These are phyloP conservation scores for Zoysia japonica DNA, from an alignment of 176 grass and related monocot genomes.

Conservation along the genomic window DNA sequence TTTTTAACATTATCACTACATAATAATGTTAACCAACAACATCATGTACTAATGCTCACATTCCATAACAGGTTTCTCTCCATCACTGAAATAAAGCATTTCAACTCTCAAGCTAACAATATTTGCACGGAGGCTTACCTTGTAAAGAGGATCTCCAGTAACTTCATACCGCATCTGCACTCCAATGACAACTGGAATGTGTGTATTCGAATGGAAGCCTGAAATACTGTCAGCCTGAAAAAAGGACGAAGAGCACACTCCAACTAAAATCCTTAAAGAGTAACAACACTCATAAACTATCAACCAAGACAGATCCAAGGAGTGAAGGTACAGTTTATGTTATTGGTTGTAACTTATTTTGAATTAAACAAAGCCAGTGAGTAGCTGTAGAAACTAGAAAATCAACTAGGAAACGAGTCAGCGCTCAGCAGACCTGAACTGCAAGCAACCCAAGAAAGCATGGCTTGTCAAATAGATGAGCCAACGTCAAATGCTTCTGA, in stretches of 20 bases:
- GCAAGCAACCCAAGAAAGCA: constrained; percentile 97
- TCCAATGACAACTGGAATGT: constrained; percentile 88
- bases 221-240: constrained; percentile 90
- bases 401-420: constrained; percentile 2
- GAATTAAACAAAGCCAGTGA: constrained; percentile 4
- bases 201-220: constrained; percentile 88
- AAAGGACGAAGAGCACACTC: background rate
- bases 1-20: background rate
- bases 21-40: background rate
- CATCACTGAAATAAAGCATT: constrained; percentile 16
- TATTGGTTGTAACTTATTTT: background rate
- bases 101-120: constrained; percentile 27
- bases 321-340: background rate
- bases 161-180: constrained; percentile 94
- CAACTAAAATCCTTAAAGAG: constrained; percentile 13
- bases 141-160: constrained; percentile 91
- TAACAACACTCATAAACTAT: background rate
- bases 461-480: constrained; percentile 95
- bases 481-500: constrained; percentile 81
- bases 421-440: constrained; percentile 57
- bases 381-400: background rate
- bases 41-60: background rate
- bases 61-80: background rate
- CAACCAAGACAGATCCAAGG: background rate
- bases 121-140: constrained; percentile 52